Evolutionary conservation across 2,329 filamentous ascomycete genomes (phyloP), one percentile per base, ranked within the genome.

Genomic region (Cadophora sp.): DNA sequence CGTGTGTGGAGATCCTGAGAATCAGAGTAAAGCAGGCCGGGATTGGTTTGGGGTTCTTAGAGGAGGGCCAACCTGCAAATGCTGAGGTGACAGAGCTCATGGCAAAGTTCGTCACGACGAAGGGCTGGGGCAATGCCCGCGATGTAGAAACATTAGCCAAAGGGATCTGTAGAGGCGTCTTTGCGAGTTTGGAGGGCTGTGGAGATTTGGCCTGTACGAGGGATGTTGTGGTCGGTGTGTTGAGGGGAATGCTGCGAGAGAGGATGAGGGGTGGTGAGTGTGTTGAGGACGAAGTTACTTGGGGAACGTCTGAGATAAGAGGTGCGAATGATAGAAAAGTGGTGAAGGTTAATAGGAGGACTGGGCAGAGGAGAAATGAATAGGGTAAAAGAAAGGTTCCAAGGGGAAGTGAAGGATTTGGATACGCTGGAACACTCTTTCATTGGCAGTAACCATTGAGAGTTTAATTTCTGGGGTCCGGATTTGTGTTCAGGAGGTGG

Each of bases 121-220:
- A 48, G 43, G 43, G 43, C 6, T 87, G 85, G 82, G 86, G 81
- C 0, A 87, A 86, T 73, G 85, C 80, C 4, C 79, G 85, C 22
- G 86, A 87, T 69, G 77, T 87, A 4, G 76, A 83, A 27, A 83
- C 82, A 0, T 56, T 87, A 0, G 81, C 78, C 0, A 73, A 74
- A 22, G 59, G 16, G 6, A 27, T 73, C 43, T 63, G 51, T 22
- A 66, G 58, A 29, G 51, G 55, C 3, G 66, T 67, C 0, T 70
- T 72, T 68, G 40, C 58, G 43, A 56, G 51, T 3, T 40, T 51
- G 26, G 19, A 27, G 4, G 48, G 11, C 22, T 46, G 31, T 26
- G 61, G 67, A 12, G 60, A 67, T 0, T 46, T 72, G 51, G 48
- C 65, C n/a, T 71, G 66, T 56, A 55, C 16, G 6, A 31, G 31